Conservation (phyloP, 257 asterid species). For the Solanum rostratum region DNA sequence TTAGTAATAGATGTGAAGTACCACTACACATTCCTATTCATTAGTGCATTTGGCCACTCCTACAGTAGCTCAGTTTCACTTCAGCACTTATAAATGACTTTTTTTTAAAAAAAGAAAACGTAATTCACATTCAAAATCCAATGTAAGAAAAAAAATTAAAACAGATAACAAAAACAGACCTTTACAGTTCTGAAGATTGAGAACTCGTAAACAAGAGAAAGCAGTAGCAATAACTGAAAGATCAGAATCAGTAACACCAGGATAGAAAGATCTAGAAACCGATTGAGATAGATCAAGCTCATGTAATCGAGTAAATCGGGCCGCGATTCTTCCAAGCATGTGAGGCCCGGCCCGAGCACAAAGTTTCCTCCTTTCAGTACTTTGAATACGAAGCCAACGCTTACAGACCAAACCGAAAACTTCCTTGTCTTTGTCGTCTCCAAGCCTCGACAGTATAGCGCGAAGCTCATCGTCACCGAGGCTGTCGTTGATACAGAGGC, state of each 20-base stretch:
- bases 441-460: conserved; percentile 42
- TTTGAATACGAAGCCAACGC: conserved; percentile 83
- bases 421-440: conserved; percentile 55
- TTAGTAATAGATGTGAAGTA: background rate
- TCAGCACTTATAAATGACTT: background rate
- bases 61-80: background rate
- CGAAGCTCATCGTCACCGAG: conserved; percentile 84
- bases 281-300: conserved; percentile 88
- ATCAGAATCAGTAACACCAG: conserved; percentile 88
- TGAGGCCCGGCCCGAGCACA: conserved; percentile 91
- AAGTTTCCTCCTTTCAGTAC: conserved; percentile 64
- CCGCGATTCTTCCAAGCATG: conserved; percentile 70
- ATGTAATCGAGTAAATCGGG: conserved; percentile 56
- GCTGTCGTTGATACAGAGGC: conserved; percentile 37
- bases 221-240: conserved; percentile 62
- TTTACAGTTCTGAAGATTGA: conserved; percentile 64
- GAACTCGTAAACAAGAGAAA: conserved; percentile 45
- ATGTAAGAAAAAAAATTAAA: background rate
- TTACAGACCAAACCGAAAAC: conserved; percentile 84
- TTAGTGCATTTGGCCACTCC: background rate
- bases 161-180: conserved; percentile 14
- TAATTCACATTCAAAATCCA: background rate
- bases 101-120: background rate
- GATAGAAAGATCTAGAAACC: conserved; percentile 72
- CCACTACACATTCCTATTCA: background rate